Evolutionary conservation across 768 basidiomycete genomes (phyloP).

Genomic region (Lactifluus rugatus): DNA sequence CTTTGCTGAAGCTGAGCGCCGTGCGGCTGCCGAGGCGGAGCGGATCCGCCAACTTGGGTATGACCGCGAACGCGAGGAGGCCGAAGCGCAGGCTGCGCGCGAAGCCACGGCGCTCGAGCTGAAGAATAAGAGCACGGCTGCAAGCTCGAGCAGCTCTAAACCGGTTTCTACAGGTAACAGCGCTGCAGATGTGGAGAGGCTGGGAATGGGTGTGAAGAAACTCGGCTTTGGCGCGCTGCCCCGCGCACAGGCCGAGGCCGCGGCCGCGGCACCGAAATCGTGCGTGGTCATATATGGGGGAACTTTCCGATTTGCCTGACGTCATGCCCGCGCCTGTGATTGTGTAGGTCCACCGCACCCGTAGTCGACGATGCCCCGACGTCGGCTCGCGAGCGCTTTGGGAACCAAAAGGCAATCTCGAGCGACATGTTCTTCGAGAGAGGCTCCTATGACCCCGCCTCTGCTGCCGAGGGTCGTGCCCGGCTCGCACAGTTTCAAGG

Average conservation of each 20-base stretch:
- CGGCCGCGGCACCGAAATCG: conserved; percentile 34
- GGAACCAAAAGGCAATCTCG: conserved; percentile 88
- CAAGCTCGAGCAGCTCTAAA: conserved; percentile 24
- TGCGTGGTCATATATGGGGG: background rate
- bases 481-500: conserved; percentile 83
- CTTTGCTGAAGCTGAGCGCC: conserved; percentile 90
- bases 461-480: conserved; percentile 64
- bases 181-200: conserved; percentile 42
- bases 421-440: conserved; percentile 97
- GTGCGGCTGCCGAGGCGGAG: conserved; percentile 87
- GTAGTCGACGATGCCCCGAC: conserved; percentile 54
- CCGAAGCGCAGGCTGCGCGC: conserved; percentile 62
- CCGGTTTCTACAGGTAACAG: conserved; percentile 31
- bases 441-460: conserved; percentile 70
- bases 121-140: conserved; percentile 27
- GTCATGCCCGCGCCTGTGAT: background rate
- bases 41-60: conserved; percentile 87
- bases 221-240: conserved; percentile 84
- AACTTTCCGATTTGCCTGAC: background rate
- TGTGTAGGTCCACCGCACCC: conserved; percentile 18
- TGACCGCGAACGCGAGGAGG: conserved; percentile 75
- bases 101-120: conserved; percentile 44
- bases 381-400: conserved; percentile 85
- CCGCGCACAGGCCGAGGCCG: conserved; percentile 42
- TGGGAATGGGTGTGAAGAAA: conserved; percentile 65